These are phyloP conservation scores for Dillenia turbinata DNA, from an alignment of 164 flowering plant genomes.

Conservation along the genomic window DNA sequence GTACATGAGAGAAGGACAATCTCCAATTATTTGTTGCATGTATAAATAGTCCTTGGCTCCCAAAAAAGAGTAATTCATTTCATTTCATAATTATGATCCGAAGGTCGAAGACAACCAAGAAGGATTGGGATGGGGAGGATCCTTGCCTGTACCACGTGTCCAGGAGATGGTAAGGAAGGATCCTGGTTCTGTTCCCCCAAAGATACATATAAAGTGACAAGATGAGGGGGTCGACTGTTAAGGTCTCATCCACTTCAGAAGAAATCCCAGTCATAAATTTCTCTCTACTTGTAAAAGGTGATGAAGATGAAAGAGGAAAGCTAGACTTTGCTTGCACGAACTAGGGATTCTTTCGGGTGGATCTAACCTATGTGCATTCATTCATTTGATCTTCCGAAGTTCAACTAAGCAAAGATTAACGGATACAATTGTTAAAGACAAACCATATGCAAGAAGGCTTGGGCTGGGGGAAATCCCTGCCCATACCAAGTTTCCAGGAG, in stretches of 20 bases:
- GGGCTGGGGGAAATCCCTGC: constrained; percentile 14
- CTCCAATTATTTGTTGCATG: no score
- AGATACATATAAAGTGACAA: constrained; percentile 13
- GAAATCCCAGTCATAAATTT: constrained; percentile 13
- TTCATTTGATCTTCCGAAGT: background rate
- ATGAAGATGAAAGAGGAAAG: constrained; percentile 11
- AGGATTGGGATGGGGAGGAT: constrained; percentile 6
- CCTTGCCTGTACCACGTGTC: constrained; percentile 15
- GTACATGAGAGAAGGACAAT: no score
- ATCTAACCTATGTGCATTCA: background rate
- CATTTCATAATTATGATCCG: background rate
- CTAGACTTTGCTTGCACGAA: constrained; percentile 19
- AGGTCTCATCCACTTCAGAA: background rate
- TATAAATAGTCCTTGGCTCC: background rate
- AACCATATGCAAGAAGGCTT: constrained; percentile 2
- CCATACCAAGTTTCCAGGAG: constrained; percentile 25
- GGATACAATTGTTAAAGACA: constrained; percentile 1
- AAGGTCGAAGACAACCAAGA: constrained; percentile 2
- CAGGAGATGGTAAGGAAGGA: constrained; percentile 22
- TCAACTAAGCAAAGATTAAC: background rate
- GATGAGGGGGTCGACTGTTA: background rate
- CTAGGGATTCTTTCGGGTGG: constrained; percentile 24
- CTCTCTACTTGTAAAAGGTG: constrained; percentile 7
- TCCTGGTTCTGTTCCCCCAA: constrained; percentile 12
- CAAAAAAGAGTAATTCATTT: constrained; percentile 1